phyloP scores from a whole-genome alignment of 2,329 filamentous ascomycete genomes.

The Penicillium sp. region DNA sequence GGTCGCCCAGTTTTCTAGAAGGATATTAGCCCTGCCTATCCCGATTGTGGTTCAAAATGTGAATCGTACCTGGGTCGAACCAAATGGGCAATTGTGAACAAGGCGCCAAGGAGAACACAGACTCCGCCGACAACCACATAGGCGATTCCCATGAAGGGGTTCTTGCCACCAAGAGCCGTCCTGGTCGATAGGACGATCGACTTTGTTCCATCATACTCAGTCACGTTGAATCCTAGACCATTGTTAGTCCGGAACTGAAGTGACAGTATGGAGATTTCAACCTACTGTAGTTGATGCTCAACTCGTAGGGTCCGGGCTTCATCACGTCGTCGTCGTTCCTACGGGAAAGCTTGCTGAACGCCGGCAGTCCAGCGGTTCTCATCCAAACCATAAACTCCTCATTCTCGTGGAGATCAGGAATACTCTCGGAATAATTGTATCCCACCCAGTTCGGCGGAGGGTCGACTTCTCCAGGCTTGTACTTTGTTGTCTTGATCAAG shows the following conservation, averaged over 20 bases:
- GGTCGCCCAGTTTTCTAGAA: conserved; percentile 90
- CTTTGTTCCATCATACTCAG: conserved; percentile 79
- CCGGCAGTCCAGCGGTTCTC: conserved; percentile 89
- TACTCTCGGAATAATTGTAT: conserved; percentile 66
- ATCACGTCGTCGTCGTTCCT: conserved; percentile 73
- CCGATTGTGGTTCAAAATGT: not conserved
- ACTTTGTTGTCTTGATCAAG: conserved; percentile 70
- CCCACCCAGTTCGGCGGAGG: conserved; percentile 84
- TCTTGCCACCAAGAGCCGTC: conserved; percentile 91
- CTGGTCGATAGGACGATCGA: conserved; percentile 84
- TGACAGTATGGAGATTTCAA: conserved; percentile 15
- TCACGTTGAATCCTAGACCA: conserved; percentile 71
- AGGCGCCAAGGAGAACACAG: conserved; percentile 79
- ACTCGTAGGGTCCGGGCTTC: conserved; percentile 67
- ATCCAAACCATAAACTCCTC: conserved; percentile 98
- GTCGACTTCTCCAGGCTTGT: conserved; percentile 63
- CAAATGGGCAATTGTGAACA: conserved; percentile 89
- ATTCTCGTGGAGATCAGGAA: conserved; percentile 70
- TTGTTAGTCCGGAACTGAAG: conserved; percentile 10
- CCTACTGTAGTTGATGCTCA: conserved; percentile 78
- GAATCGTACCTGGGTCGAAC: conserved; percentile 75
- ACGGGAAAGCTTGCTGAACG: conserved; percentile 89
- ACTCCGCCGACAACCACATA: conserved; percentile 92
- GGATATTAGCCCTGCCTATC: not conserved
- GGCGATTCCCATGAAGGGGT: conserved; percentile 92